phyloP scores from a whole-genome alignment of 2,329 filamentous ascomycete genomes.

The Sclerotinia borealis region DNA sequence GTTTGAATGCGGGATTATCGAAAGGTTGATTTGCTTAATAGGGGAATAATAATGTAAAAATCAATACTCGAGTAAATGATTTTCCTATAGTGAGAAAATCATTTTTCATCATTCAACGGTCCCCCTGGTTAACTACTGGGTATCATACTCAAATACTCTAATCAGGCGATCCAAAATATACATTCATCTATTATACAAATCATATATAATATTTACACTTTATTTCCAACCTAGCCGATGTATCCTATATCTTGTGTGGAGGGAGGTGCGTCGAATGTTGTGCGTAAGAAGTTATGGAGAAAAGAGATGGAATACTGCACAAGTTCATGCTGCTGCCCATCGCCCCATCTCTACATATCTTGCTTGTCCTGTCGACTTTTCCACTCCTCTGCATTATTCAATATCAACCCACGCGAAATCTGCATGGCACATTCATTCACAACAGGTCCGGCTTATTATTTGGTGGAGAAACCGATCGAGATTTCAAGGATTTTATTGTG shows the following conservation, averaged over 20 bases:
- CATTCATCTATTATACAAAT: too few species aligned
- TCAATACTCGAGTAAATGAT: background rate
- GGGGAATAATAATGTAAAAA: background rate
- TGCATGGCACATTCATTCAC: background rate
- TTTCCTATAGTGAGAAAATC: background rate
- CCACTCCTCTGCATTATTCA: background rate
- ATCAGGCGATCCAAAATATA: background rate
- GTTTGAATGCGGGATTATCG: background rate
- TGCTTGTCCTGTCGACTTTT: background rate
- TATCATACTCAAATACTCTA: background rate
- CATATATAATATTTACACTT: background rate
- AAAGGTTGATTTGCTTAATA: background rate
- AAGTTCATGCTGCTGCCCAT: background rate
- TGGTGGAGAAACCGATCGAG: constrained; percentile 2
- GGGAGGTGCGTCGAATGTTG: too few species aligned
- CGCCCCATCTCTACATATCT: background rate
- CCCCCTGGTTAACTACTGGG: background rate
- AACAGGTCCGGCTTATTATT: background rate
- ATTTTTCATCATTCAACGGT: background rate
- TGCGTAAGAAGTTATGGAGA: background rate
- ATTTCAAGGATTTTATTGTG: background rate
- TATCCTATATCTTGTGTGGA: background rate
- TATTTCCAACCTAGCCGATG: background rate
- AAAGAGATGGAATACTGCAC: background rate
- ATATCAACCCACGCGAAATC: background rate